Base-by-base conservation (phyloP, 106 monocot genomes). In the Dioscorea dumetorum region DNA sequence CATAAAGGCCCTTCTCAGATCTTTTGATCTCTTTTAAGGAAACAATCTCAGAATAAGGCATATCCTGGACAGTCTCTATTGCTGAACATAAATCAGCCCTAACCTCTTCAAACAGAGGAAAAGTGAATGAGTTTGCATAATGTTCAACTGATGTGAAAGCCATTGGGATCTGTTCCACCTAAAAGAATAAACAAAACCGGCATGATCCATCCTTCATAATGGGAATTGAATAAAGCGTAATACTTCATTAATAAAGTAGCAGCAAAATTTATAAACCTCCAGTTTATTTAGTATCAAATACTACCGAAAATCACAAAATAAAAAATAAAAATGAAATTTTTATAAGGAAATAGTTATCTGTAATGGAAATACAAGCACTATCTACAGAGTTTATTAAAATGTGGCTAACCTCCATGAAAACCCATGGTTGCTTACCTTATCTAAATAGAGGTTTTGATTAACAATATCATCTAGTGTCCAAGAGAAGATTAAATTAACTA, bases 21-120 rank as follows among this genome's bases (percentile, higher is more conserved):
- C 0, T 8, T 4, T 14, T 19, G 5, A 15, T 18, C 9, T 33
- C 33, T 22, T 28, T 19, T 2, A 76, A 18, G 4, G 63, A 62
- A 4, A 53, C 19, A 22, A 86, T 76, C 32, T 75, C 41, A 2
- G 51, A 52, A 49, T 28, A 60, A 57, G 82, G 82, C 3, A 73
- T 71, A 53, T 72, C 28, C 0, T 62, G 20, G 4, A 74, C 19
- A 8, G 50, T 9, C 48, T 74, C 64, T 64, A 85, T 33, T 41
- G 49, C 50, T 1, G 85, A 74, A 21, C 53, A 75, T 50, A 85
- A n/a, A 7, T 85, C 85, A 18, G 74, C 74, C 5, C 69, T 73
- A 20, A 70, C 15, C 52, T 85, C 85, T 57, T 85, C 85, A 12
- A 81, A 23, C 64, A 85, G 14, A 4, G 81, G 85, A 22, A 34